Percentiles rank a stretch among this genome's conserved stretches.
phyloP scores from a whole-genome alignment of 768 basidiomycete genomes.

The Suillus tomentosus region DNA sequence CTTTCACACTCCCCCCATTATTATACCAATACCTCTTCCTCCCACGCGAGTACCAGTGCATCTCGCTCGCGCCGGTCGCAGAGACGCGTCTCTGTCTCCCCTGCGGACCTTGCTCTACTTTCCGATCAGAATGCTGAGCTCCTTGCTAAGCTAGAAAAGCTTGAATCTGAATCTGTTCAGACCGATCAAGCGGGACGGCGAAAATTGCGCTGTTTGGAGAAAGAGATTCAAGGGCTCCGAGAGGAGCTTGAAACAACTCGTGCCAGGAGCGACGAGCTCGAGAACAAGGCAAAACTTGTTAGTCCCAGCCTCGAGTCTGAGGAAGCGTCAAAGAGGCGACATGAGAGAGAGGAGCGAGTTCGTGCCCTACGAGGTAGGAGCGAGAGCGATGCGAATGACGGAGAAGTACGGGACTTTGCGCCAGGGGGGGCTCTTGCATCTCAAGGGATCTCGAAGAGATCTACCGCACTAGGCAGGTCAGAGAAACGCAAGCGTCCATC shows the following conservation, averaged over 20 bases:
- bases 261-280: conserved; percentile 67
- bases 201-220: conserved; percentile 72
- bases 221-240: conserved; percentile 73
- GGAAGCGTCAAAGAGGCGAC: conserved; percentile 31
- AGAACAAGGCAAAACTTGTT: conserved; percentile 57
- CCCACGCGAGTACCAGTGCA: conserved; percentile 21
- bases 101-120: conserved; percentile 67
- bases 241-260: conserved; percentile 80
- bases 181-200: conserved; percentile 69
- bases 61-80: conserved; percentile 29
- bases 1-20: conserved; percentile 36
- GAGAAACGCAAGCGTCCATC: conserved; percentile 23
- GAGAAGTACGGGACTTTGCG: conserved; percentile 58
- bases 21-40: conserved; percentile 31
- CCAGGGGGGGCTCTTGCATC: conserved; percentile 50
- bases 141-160: conserved; percentile 68
- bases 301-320: conserved; percentile 31
- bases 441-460: neutral
- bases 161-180: conserved; percentile 68
- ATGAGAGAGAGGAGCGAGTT: conserved; percentile 52
- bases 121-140: conserved; percentile 86
- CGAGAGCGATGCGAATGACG: conserved; percentile 31
- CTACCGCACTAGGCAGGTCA: conserved; percentile 11
- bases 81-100: conserved; percentile 61
- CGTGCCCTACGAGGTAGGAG: conserved; percentile 50